These are phyloP conservation scores for Coemansia erecta DNA, from an alignment of 192 early-diverging fungal species.

Conservation along the genomic window DNA sequence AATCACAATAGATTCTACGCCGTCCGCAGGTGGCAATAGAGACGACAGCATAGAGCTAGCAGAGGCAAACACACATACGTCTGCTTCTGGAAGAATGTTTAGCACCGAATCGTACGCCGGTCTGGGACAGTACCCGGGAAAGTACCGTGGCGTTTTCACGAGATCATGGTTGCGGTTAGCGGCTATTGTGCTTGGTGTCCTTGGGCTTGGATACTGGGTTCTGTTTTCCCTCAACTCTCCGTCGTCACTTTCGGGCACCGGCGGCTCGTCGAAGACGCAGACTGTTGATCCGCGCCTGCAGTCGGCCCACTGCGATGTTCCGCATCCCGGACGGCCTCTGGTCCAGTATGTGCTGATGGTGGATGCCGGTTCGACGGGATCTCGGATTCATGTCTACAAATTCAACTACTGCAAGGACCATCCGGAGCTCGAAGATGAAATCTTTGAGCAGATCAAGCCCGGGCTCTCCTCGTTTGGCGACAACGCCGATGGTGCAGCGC, in stretches of 20 bases:
- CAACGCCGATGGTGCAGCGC: conserved; percentile 74
- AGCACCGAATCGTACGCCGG: conserved; percentile 20
- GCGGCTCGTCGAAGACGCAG: neutral
- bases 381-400: conserved; percentile 94
- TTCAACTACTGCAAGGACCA: conserved; percentile 89
- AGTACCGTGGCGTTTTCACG: conserved; percentile 18
- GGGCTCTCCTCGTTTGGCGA: conserved; percentile 76
- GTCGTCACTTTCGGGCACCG: neutral
- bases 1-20: neutral
- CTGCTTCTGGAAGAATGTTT: conserved; percentile 1
- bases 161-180: conserved; percentile 26
- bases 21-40: neutral
- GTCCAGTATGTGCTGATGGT: conserved; percentile 92
- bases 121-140: conserved; percentile 42
- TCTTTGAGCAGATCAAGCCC: conserved; percentile 81
- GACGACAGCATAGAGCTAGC: conserved; percentile 14
- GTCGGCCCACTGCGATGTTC: conserved; percentile 60
- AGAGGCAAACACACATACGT: neutral
- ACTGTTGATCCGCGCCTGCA: conserved; percentile 38
- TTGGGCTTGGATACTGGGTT: conserved; percentile 6
- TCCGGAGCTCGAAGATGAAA: conserved; percentile 85
- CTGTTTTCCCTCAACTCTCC: neutral
- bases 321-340: conserved; percentile 67
- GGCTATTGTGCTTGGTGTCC: conserved; percentile 12
- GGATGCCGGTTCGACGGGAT: conserved; percentile 95